Evolutionary conservation across 169 alveolate genomes (phyloP), one percentile per base, ranked within the genome.

Genomic region (Eimeria maxima): DNA sequence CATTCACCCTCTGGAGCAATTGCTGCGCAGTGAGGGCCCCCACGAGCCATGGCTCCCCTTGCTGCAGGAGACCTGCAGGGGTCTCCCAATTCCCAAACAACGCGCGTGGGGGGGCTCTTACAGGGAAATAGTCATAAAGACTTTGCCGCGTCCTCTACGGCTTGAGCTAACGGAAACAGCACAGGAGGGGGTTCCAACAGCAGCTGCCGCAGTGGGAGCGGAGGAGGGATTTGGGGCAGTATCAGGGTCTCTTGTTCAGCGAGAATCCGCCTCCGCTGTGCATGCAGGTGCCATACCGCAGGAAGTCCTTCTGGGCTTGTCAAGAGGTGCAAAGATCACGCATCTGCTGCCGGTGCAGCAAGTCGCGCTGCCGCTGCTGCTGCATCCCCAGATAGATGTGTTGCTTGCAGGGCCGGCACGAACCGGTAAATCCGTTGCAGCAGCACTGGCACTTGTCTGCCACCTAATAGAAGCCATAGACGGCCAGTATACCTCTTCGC

Each of bases 261-360:
- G 27, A 5, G 71, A 29, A 22, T 27, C 90, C 24, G 45, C 71
- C 71, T 55, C 42, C 10, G 63, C 50, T 50, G 90, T 80, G 44
- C 16, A 45, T 42, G 14, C 84, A 33, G 71, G 47, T 18, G 20
- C 71, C 67, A 47, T 80, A 55, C 90, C 69, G 6, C 90, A 45
- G 27, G 90, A 80, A 33, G 24, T 50, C 45, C 71, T 80, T n/a
- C 90, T 80, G 67, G 90, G 90, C 5, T 71, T 80, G 33, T 55
- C 33, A 16, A 42, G 90, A n/a, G 90, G 33, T 5, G 90, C 65
- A 14, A 55, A 33, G n/a, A 33, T 80, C 24, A 80, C 67, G 0
- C 90, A 80, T 80, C 18, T 80, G 90, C 90, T 80, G 71, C 90
- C 90, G 71, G 24, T 80, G 67, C 90, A 80, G 90, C 90, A 80